Percentiles rank a stretch among this genome's conserved stretches.
These are phyloP conservation scores for Penicillium decumbens DNA, from an alignment of 2,329 filamentous ascomycete genomes.

Conservation along the genomic window DNA sequence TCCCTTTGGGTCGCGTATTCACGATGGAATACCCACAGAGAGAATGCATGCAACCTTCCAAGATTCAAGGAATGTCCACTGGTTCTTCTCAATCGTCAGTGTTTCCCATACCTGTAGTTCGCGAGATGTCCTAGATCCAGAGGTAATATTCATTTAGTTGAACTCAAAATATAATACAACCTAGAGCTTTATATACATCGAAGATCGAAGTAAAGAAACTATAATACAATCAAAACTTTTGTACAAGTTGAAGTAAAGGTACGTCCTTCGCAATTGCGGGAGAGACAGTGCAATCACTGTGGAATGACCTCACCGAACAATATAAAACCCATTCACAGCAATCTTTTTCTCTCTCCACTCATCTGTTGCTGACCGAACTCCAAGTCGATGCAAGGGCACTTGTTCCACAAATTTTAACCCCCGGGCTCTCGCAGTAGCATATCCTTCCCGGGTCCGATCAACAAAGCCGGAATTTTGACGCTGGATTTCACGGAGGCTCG, in stretches of 20 bases:
- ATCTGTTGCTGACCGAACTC: conserved; percentile 49
- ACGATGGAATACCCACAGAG: background rate
- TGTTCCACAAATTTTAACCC: conserved; percentile 55
- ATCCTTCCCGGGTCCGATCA: conserved; percentile 44
- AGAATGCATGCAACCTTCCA: background rate
- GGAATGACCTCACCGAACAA: conserved; percentile 23
- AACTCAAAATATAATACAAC: background rate
- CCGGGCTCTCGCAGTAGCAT: conserved; percentile 47
- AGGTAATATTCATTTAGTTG: background rate
- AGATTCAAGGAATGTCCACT: too few species aligned
- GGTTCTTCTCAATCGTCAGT: background rate
- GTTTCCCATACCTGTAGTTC: too few species aligned
- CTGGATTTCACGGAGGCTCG: conserved; percentile 4
- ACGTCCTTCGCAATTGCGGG: background rate
- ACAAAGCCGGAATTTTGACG: conserved; percentile 36
- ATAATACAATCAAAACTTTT: background rate
- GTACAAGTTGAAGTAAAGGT: background rate
- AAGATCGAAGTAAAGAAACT: background rate
- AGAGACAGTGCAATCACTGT: background rate
- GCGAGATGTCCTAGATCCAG: too few species aligned
- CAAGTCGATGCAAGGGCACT: conserved; percentile 56
- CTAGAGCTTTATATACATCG: too few species aligned
- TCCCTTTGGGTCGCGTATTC: background rate
- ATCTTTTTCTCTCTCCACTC: conserved; percentile 46
- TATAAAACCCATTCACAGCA: conserved; percentile 37